Base-by-base conservation (phyloP, 129 eudicot genomes). In the Chrysanthemum makinoi region DNA sequence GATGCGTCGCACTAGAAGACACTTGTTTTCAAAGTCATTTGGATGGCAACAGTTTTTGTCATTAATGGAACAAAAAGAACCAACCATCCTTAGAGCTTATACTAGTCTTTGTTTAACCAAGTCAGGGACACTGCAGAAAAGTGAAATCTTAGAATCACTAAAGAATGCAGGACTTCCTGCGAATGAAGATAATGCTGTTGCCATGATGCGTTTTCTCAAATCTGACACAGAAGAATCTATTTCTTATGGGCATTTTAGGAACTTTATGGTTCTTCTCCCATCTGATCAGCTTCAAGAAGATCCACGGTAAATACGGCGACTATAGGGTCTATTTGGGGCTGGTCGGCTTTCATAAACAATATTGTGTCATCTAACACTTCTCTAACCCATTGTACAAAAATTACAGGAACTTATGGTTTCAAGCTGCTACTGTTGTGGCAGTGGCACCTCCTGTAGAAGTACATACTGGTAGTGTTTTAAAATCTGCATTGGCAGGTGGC, bases 31-130 rank as follows among this genome's bases (percentile, higher is more conserved):
- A 14, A 94, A 94, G 74, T 94, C 99, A 2, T 89, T 94, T 75
- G 99, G 99, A 57, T 90, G 96, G 99, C 88, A 87, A 73, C 97
- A 94, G 78, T 94, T 94, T 72, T 69, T 87, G 76, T 84, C 93
- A 70, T 82, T 94, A 67, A 94, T 94, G 99, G 99, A 94, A 77
- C 99, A 94, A 78, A 94, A 86, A 66, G 99, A 94, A 79, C 91
- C 99, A 22, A 94, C 96, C 44, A 94, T 94, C 65, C 90, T 94
- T 39, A 88, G 97, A 43, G 99, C 99, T 48, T 94, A 90, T 75
- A 94, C 99, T 20, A 79, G 85, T 81, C 93, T 94, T 7, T 90
- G 97, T 83, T 75, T 94, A 82, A 94, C 86, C 86, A 94, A 94
- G 82, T 89, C 97, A 6, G 99, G 99, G 30, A 94, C 97, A 3